Evolutionary conservation across 306 rosid species (phyloP), one percentile per base, ranked within the genome.

Genomic region (Cercis canadensis): DNA sequence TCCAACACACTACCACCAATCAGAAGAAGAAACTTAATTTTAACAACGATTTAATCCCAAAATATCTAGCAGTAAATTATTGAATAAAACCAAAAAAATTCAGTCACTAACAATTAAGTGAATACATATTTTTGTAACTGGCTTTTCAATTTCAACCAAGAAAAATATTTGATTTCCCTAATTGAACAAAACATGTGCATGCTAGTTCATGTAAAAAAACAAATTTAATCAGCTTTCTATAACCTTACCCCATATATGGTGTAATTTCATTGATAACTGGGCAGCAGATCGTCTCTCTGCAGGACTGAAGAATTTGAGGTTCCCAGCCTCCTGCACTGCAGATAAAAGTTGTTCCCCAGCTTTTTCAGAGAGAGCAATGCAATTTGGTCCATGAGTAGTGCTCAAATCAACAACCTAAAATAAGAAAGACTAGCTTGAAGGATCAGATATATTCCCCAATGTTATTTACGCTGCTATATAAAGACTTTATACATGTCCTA

Each of bases 371-470:
- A 85, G 70, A 53, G 79, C 83, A 65, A 89, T 70, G 77, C 77
- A 86, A 65, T 80, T 84, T 33, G 86, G 81, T 69, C 96, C 98
- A 70, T 84, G 90, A 74, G 56, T 70, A 19, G 78, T 72, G 80
- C 89, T 87, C 85, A 89, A 57, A 47, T 92, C 96, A 75, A 84
- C 89, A 65, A 89, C 80, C 96, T 92, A 78, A 52, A 69, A 75
- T 7, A 44, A 79, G 55, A 33, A 53, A 37, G 8, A 61, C 41
- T 54, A 45, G 32, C 50, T 19, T 29, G 39, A 74, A 60, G 14
- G n/a, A 32, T 61, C 46, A 14, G 66, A 69, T 32, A 44, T 43
- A 40, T 32, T 69, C 19, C 52, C 14, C 46, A 46, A 31, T 4
- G 44, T 65, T 65, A 70, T 9, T 21, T n/a, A 52, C 7, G 29